Conservation (phyloP, 768 basidiomycete genomes). For the Hericium alpestre region DNA sequence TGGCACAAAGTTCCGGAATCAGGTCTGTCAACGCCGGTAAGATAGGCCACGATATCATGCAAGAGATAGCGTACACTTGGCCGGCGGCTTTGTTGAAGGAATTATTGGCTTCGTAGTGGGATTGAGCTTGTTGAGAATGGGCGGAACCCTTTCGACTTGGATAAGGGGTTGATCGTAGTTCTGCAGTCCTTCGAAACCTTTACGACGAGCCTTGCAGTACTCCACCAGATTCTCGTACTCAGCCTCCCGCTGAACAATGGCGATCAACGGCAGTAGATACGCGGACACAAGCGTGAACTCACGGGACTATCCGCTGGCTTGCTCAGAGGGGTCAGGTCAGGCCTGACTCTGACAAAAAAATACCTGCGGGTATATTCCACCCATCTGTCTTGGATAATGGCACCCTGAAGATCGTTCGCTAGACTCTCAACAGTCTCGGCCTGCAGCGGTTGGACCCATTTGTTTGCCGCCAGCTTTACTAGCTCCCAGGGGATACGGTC, state of each 20-base stretch:
- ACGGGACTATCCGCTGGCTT: constrained; percentile 57
- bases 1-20: constrained; percentile 74
- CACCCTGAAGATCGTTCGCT: constrained; percentile 38
- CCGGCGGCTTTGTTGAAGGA: constrained; percentile 28
- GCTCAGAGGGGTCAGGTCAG: constrained; percentile 64
- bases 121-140: constrained; percentile 47
- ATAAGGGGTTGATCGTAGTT: constrained; percentile 62
- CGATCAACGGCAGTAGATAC: background rate
- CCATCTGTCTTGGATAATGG: constrained; percentile 65
- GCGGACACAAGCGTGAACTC: constrained; percentile 19
- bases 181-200: constrained; percentile 50
- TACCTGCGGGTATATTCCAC: constrained; percentile 72
- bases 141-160: constrained; percentile 47
- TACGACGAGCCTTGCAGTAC: constrained; percentile 51
- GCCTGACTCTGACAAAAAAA: constrained; percentile 41
- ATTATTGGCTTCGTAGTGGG: constrained; percentile 35
- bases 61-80: constrained; percentile 44
- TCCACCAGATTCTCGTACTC: constrained; percentile 53
- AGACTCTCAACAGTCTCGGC: constrained; percentile 25
- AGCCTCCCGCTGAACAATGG: constrained; percentile 41
- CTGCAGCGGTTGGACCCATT: constrained; percentile 42
- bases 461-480: constrained; percentile 39
- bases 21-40: constrained; percentile 40
- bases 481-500: constrained; percentile 54
- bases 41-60: constrained; percentile 10